phyloP scores from a whole-genome alignment of 2,329 filamentous ascomycete species.

The Epichloe amarillans region DNA sequence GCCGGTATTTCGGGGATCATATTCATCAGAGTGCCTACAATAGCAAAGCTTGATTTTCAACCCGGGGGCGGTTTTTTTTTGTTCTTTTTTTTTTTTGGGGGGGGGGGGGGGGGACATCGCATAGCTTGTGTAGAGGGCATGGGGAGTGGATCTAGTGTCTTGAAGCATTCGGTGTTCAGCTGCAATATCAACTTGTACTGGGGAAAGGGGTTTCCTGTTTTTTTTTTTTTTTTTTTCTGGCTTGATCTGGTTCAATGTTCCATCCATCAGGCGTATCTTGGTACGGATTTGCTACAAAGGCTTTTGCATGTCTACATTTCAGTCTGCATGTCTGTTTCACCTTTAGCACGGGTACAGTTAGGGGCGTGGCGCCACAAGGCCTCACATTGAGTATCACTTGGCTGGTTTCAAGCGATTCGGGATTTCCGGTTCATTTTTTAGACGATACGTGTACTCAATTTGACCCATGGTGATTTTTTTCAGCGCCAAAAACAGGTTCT shows the following conservation, averaged over 20 bases:
- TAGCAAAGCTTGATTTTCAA: not conserved
- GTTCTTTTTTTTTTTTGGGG: not conserved
- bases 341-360: not conserved
- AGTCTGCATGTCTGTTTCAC: not conserved
- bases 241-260: not conserved
- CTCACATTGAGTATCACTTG: not conserved
- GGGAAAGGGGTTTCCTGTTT: not conserved
- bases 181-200: not conserved
- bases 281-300: not conserved
- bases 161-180: not conserved
- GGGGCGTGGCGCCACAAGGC: not conserved
- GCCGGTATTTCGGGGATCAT: conserved; percentile 10
- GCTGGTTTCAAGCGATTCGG: not conserved
- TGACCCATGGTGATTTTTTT: no score
- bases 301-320: not conserved
- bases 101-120: not conserved
- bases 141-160: not conserved
- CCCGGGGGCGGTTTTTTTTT: not conserved
- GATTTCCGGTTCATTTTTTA: not conserved
- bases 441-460: no score
- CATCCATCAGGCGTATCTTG: not conserved
- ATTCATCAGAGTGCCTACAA: conserved; percentile 8
- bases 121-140: not conserved
- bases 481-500: no score
- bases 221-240: not conserved